phyloP scores from a whole-genome alignment of 257 asterid species.

The Craterostigma plantagineum region DNA sequence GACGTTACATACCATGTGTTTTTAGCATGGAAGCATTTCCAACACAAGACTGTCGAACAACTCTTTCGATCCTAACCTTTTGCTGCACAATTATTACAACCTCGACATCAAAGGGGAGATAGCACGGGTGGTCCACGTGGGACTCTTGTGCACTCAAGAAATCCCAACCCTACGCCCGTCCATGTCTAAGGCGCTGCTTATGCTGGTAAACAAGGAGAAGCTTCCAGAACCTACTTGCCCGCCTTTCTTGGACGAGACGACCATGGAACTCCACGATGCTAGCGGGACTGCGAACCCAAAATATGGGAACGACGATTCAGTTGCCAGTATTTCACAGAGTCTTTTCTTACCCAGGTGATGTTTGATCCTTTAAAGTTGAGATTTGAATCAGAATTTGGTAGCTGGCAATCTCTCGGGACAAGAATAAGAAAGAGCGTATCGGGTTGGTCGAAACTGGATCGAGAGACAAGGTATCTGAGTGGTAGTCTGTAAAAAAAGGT shows the following conservation, averaged over 20 bases:
- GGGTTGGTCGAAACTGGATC: too few relatives aligned
- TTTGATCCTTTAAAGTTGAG: not conserved
- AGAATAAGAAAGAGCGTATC: too few relatives aligned
- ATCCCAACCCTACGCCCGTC: conserved; percentile 39
- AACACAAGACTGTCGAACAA: conserved; percentile 28
- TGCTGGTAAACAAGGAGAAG: conserved; percentile 36
- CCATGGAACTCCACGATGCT: conserved; percentile 30
- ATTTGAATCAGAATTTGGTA: not conserved
- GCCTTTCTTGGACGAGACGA: conserved; percentile 52
- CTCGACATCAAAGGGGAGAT: conserved; percentile 19
- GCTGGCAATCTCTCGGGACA: conserved; percentile 3
- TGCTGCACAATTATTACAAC: conserved; percentile 25
- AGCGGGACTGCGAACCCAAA: conserved; percentile 11
- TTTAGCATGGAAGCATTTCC: conserved; percentile 58
- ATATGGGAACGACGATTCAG: conserved; percentile 17
- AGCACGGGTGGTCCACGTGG: conserved; percentile 40
- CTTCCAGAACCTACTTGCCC: conserved; percentile 59
- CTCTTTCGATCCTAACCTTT: conserved; percentile 43
- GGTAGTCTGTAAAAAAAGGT: too few relatives aligned
- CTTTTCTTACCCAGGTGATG: conserved; percentile 46
- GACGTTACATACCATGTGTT: not conserved
- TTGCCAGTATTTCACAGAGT: conserved; percentile 44
- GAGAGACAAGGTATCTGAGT: too few relatives aligned
- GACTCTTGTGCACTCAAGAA: conserved; percentile 54
- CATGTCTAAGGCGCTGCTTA: conserved; percentile 51